These are phyloP conservation scores for Ustulina deusta DNA, from an alignment of 2,329 filamentous ascomycete species.

Conservation along the genomic window DNA sequence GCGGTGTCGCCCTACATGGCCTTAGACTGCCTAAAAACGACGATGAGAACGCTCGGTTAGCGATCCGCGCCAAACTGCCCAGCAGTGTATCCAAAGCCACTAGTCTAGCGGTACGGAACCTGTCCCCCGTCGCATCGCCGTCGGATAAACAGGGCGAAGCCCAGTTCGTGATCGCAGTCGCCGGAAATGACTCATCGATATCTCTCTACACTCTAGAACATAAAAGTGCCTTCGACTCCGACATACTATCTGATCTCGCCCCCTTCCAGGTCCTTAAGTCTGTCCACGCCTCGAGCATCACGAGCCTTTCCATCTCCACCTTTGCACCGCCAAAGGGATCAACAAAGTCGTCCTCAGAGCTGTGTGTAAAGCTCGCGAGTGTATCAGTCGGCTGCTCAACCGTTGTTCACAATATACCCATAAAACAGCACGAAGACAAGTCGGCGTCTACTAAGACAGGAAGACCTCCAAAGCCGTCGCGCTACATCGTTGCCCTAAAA, in stretches of 20 bases:
- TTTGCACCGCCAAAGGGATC: slow-evolving; percentile 66
- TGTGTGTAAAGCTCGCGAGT: slow-evolving; percentile 81
- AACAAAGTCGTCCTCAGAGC: slow-evolving; percentile 60
- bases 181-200: slow-evolving; percentile 83
- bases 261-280: slow-evolving; percentile 65
- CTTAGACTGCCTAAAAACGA: slow-evolving; percentile 62
- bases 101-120: slow-evolving; percentile 79
- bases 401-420: slow-evolving; percentile 81
- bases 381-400: slow-evolving; percentile 84
- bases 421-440: slow-evolving; percentile 62
- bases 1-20: slow-evolving; percentile 68
- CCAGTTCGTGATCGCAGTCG: slow-evolving; percentile 84
- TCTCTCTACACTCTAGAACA: slow-evolving; percentile 83
- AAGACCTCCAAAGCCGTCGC: slow-evolving; percentile 63
- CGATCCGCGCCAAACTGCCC: slow-evolving; percentile 69
- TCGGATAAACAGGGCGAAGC: slow-evolving; percentile 68
- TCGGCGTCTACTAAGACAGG: slow-evolving; percentile 51
- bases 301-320: slow-evolving; percentile 68
- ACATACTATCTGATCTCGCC: slow-evolving; percentile 64
- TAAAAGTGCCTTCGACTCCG: slow-evolving; percentile 58
- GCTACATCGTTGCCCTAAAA: slow-evolving; percentile 76
- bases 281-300: slow-evolving; percentile 70
- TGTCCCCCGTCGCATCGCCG: slow-evolving; percentile 67
- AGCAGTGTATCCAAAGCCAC: slow-evolving; percentile 78
- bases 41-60: slow-evolving; percentile 61